Percentiles rank a stretch among this genome's conserved stretches.
These are phyloP conservation scores for Oenanthe javanica DNA, from an alignment of 140 eudicot genomes.

Conservation along the genomic window DNA sequence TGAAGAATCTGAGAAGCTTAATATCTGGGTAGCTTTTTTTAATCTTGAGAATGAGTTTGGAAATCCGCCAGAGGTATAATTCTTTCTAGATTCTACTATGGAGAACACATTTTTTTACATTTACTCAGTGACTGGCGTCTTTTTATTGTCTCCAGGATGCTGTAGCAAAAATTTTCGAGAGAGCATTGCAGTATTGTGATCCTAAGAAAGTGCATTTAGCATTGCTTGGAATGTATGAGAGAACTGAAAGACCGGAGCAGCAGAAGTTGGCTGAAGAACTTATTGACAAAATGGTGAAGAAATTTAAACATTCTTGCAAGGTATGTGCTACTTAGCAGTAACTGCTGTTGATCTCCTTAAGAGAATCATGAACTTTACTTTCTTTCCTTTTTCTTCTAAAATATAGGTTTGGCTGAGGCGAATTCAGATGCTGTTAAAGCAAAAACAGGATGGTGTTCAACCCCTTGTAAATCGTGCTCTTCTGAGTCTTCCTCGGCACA, in stretches of 20 bases:
- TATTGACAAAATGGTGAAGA: slow-evolving; percentile 64
- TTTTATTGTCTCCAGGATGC: slow-evolving; percentile 49
- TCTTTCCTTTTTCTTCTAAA: neutral
- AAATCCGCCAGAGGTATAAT: slow-evolving; percentile 73
- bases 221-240: slow-evolving; percentile 69
- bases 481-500: slow-evolving; percentile 59
- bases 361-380: neutral
- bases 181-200: slow-evolving; percentile 85
- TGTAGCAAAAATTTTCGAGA: slow-evolving; percentile 56
- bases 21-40: slow-evolving; percentile 81
- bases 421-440: slow-evolving; percentile 53
- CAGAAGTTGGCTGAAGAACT: slow-evolving; percentile 68
- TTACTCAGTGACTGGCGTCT: neutral
- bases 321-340: slow-evolving; percentile 21
- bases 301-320: slow-evolving; percentile 80
- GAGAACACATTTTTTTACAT: neutral
- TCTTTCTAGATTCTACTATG: neutral
- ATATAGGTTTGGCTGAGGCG: slow-evolving; percentile 76
- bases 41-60: slow-evolving; percentile 83
- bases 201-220: slow-evolving; percentile 79
- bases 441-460: slow-evolving; percentile 57
- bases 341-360: neutral
- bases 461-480: slow-evolving; percentile 66
- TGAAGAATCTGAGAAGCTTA: slow-evolving; percentile 80
- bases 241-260: slow-evolving; percentile 61